Base-by-base conservation (phyloP, 768 basidiomycete genomes). In the Boletus vermiculosoides region DNA sequence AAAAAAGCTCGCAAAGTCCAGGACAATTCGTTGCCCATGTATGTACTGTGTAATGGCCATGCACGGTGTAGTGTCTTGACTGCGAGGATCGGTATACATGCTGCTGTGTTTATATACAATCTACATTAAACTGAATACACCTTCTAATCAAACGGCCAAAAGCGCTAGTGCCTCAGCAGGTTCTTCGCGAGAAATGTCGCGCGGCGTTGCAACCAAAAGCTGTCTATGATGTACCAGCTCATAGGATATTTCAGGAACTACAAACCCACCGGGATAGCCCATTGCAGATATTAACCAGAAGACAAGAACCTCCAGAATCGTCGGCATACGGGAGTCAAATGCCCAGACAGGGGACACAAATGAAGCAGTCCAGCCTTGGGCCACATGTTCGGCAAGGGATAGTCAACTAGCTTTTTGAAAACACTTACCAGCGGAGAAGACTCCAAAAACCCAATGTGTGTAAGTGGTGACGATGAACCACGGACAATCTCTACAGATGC, bases 241-340 rank as follows among this genome's bases (percentile, higher is more conserved):
- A 11, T 36, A 25, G 8, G 63, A 44, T 28, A 63, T 59, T 41
- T 71, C 67, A 30, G 71, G 71, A 16, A 71, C 60, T 15, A 56
- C 49, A 46, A 73, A 72, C 15, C 71, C 67, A 41, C 69, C 71
- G 3, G 67, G 58, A 37, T 77, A 63, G 0, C 70, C 73, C 77
- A 81, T 78, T 11, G 82, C 78, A 50, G 83, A 83, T 37, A 75
- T 74, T 48, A 83, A 65, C 84, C 85, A 87, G 66, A 77, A 85
- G 9, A 76, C 67, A 23, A 86, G 66, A 56, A 74, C 70, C 67
- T 84, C 80, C 52, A 81, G 61, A 46, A 85, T 72, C 13, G 80
- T 78, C n/a, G 83, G 84, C 15, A 65, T 67, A 45, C 62, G 57
- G 23, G 71, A 62, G 61, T 81, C 70, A 58, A 71, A 76, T 15